Evolutionary conservation across 2,329 filamentous ascomycete genomes (phyloP).

Genomic region (Hypoxylon sp.): DNA sequence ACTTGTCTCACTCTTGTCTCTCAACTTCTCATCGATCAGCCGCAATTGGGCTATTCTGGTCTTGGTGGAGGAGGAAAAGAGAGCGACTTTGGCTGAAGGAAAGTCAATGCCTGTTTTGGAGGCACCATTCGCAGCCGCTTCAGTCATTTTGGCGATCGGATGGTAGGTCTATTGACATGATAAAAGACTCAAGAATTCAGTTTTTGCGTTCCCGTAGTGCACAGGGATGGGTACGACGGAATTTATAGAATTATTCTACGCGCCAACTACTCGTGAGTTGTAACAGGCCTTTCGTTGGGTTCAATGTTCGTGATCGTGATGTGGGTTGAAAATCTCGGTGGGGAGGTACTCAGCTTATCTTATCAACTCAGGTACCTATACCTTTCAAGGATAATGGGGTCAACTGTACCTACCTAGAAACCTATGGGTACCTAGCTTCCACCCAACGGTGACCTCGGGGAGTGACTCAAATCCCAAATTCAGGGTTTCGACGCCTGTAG

Average conservation of each 20-base stretch:
- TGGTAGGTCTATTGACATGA: constrained; percentile 54
- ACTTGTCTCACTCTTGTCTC: constrained; percentile 40
- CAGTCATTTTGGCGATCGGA: constrained; percentile 63
- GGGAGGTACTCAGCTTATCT: constrained; percentile 38
- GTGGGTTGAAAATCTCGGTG: constrained; percentile 41
- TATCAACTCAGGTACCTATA: constrained; percentile 27
- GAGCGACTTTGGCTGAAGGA: constrained; percentile 61
- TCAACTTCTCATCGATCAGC: constrained; percentile 68
- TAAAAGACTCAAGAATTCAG: constrained; percentile 32
- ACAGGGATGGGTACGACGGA: background rate
- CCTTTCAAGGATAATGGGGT: too few species aligned
- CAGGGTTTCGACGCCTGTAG: constrained; percentile 2
- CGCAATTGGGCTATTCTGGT: constrained; percentile 68
- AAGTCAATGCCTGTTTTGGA: constrained; percentile 63
- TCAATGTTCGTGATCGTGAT: too few species aligned
- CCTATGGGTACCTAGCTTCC: too few species aligned
- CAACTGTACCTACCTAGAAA: too few species aligned
- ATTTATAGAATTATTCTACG: constrained; percentile 1
- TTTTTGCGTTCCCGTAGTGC: constrained; percentile 4
- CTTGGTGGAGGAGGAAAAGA: constrained; percentile 73
- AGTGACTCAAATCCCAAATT: constrained; percentile 16
- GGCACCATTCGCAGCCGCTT: constrained; percentile 60
- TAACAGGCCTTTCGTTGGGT: constrained; percentile 10
- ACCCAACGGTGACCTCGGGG: too few species aligned
- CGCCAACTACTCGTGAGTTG: constrained; percentile 16